phyloP scores from a whole-genome alignment of 108 stramenopile species.

The Epithemia pelagica region DNA sequence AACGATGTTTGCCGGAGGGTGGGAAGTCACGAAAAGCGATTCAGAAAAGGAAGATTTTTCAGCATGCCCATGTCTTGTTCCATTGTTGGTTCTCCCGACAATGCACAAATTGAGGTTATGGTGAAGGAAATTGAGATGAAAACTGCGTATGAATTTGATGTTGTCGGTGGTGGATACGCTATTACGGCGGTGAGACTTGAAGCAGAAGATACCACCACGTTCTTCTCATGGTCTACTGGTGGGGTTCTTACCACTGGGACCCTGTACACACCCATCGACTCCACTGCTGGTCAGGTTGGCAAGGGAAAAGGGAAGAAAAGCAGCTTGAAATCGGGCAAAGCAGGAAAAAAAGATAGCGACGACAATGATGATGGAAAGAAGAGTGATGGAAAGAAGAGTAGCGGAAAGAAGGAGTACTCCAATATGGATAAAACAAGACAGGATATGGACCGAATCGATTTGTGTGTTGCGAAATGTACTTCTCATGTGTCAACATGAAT shows the following conservation, averaged over 20 bases:
- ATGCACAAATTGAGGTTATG: background rate
- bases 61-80: background rate
- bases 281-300: background rate
- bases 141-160: background rate
- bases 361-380: no score
- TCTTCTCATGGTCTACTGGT: background rate
- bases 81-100: background rate
- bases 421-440: no score
- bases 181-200: background rate
- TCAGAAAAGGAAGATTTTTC: background rate
- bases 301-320: background rate
- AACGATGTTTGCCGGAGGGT: background rate
- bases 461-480: no score
- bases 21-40: background rate
- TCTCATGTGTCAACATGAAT: no score
- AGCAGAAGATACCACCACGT: background rate
- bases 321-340: background rate
- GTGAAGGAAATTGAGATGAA: background rate
- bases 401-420: no score
- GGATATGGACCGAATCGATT: no score
- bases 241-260: background rate
- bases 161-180: background rate
- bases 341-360: background rate
- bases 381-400: no score
- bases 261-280: background rate